Evolutionary conservation across 148 eudicot genomes (phyloP).

Genomic region (Nepenthes mirabilis): DNA sequence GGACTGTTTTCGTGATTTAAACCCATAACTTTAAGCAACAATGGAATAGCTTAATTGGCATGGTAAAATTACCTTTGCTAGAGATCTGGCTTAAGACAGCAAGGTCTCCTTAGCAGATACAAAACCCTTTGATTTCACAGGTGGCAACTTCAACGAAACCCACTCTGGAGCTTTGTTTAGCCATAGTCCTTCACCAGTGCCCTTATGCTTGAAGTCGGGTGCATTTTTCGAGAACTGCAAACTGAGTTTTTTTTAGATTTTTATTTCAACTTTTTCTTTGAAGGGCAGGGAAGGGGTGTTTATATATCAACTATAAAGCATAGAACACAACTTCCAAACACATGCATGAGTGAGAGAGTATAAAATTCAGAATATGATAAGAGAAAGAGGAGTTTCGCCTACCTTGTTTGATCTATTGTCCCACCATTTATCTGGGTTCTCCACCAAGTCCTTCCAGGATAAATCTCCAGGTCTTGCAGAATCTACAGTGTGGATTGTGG

Average conservation of each 20-base stretch:
- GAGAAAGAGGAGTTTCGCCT: neutral
- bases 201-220: constrained; percentile 43
- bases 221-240: constrained; percentile 13
- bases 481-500: neutral
- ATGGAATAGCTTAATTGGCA: too few relatives aligned
- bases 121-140: constrained; percentile 7
- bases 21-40: too few relatives aligned
- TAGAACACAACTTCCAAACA: neutral
- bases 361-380: neutral
- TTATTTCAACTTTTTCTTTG: neutral
- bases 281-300: neutral
- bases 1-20: too few relatives aligned
- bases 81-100: neutral
- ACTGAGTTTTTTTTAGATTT: neutral
- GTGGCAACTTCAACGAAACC: constrained; percentile 26
- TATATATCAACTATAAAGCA: neutral
- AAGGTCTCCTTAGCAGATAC: neutral
- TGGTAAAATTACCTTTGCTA: too few relatives aligned
- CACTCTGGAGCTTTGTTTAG: constrained; percentile 22
- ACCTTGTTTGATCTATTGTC: constrained; percentile 34
- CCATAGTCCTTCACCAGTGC: constrained; percentile 30
- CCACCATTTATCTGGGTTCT: constrained; percentile 45
- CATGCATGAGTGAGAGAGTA: neutral
- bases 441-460: constrained; percentile 33
- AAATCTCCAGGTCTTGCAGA: constrained; percentile 4